A percentile compares a stretch with the other conserved stretches of the same genome.
These are phyloP conservation scores for Heterobasidion irregulare DNA, from an alignment of 1,284 basidiomycete species.

Conservation along the genomic window DNA sequence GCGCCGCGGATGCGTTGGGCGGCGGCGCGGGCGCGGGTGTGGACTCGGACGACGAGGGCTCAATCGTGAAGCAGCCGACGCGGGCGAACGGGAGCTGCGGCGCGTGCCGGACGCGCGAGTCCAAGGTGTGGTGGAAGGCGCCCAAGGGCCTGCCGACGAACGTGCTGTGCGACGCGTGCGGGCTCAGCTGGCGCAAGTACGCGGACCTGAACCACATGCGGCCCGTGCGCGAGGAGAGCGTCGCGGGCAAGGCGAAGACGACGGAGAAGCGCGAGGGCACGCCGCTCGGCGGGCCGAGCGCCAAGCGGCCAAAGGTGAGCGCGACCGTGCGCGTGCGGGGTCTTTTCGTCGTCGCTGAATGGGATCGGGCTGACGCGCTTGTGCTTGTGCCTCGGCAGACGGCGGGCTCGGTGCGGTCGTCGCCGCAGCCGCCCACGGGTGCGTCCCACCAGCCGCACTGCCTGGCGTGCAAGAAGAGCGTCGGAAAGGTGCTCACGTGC, in stretches of 20 bases:
- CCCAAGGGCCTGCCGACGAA: conserved; percentile 66
- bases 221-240: conserved; percentile 57
- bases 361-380: background rate
- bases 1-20: background rate
- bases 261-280: conserved; percentile 75
- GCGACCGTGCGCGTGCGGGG: background rate
- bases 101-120: conserved; percentile 71
- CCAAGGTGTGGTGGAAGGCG: conserved; percentile 79
- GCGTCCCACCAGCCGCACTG: conserved; percentile 62
- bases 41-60: conserved; percentile 65
- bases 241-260: conserved; percentile 35
- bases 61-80: conserved; percentile 48
- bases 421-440: conserved; percentile 48
- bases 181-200: conserved; percentile 81
- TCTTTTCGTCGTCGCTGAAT: no score
- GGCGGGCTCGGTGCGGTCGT: conserved; percentile 45
- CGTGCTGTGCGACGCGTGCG: conserved; percentile 77
- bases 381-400: conserved; percentile 16
- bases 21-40: conserved; percentile 4
- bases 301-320: conserved; percentile 65
- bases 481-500: conserved; percentile 73
- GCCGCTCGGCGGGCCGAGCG: conserved; percentile 49
- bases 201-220: conserved; percentile 75
- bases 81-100: conserved; percentile 59
- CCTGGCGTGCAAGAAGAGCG: conserved; percentile 61